Conservation (phyloP, 371 early-diverging fungal genomes). For the Blyttiomyces sp. region DNA sequence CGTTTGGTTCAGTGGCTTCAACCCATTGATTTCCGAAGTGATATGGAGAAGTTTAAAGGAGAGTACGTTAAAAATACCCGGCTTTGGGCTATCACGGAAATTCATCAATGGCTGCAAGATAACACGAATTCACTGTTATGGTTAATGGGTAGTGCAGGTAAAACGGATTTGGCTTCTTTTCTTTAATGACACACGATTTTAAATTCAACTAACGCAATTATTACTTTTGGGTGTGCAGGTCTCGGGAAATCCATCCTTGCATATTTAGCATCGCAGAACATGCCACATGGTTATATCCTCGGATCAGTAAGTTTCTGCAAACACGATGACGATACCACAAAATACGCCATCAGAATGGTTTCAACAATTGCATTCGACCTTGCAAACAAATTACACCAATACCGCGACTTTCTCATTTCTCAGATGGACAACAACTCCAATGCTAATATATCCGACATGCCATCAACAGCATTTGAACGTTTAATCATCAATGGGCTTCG, state of each 20-base stretch:
- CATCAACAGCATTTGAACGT: neutral
- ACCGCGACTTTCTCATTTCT: neutral
- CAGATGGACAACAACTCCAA: neutral
- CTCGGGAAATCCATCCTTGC: constrained; percentile 6
- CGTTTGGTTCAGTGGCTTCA: too few species aligned
- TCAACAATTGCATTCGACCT: neutral
- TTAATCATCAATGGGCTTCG: neutral
- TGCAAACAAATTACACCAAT: neutral
- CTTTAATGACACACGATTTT: neutral
- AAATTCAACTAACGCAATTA: neutral
- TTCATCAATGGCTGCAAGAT: too few species aligned
- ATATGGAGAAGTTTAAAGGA: too few species aligned
- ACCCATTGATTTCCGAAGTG: too few species aligned
- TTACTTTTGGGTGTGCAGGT: neutral
- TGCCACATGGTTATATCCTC: neutral
- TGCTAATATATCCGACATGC: neutral
- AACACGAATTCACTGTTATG: too few species aligned
- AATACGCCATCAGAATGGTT: neutral
- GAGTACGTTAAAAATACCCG: too few species aligned
- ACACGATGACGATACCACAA: constrained; percentile 1
- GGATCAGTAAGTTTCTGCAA: constrained; percentile 2
- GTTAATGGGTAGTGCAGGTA: too few species aligned
- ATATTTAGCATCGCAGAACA: neutral
- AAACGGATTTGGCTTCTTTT: too few species aligned
- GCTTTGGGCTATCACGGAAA: too few species aligned